These are phyloP conservation scores for Saturnispora silvae DNA, from an alignment of 805 yeast species.

Conservation along the genomic window DNA sequence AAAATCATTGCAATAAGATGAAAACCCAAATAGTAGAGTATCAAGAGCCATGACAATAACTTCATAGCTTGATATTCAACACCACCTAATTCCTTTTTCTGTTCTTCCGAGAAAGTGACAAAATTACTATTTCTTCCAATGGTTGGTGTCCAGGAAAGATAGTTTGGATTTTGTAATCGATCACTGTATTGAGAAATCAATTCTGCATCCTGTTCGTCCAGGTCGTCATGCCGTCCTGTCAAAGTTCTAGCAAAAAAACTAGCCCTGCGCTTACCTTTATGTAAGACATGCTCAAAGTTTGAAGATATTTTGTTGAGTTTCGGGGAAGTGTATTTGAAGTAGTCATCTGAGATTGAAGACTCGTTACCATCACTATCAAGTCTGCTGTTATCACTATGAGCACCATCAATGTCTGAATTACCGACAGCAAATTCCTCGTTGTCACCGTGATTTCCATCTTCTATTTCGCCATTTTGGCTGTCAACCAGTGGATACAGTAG, in stretches of 20 bases:
- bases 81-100: conserved; percentile 93
- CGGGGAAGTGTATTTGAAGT: background rate
- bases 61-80: conserved; percentile 90
- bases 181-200: conserved; percentile 18
- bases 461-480: background rate
- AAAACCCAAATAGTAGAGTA: conserved; percentile 65
- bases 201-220: conserved; percentile 21
- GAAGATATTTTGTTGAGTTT: conserved; percentile 5
- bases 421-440: background rate
- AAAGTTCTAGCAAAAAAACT: conserved; percentile 14
- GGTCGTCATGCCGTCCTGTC: conserved; percentile 9
- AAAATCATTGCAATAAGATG: conserved; percentile 45
- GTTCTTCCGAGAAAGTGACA: conserved; percentile 67
- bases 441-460: background rate
- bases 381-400: background rate
- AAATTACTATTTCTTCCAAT: conserved; percentile 91
- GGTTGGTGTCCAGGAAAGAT: conserved; percentile 84
- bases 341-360: background rate
- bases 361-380: background rate
- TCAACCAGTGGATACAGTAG: background rate
- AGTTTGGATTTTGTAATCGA: conserved; percentile 38
- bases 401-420: background rate
- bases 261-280: conserved; percentile 7
- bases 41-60: conserved; percentile 54
- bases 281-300: conserved; percentile 7